phyloP scores from a whole-genome alignment of 2,329 filamentous ascomycete species.

The Trichophyton simii region DNA sequence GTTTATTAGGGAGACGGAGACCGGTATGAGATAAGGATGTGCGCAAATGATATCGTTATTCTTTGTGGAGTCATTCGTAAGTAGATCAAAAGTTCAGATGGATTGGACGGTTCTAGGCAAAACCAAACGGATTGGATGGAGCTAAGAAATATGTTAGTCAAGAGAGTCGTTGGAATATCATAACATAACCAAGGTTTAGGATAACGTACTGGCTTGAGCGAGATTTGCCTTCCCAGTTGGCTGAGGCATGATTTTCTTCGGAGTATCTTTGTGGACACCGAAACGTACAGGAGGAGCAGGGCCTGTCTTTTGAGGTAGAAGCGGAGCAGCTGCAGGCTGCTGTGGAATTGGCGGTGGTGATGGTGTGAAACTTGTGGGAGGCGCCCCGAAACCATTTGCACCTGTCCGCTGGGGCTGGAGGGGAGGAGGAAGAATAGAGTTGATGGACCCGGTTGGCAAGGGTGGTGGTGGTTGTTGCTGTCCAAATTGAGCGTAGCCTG shows the following conservation, averaged over 20 bases:
- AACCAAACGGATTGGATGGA: conserved; percentile 59
- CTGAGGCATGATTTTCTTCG: conserved; percentile 71
- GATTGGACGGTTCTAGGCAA: conserved; percentile 50
- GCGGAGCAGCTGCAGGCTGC: conserved; percentile 47
- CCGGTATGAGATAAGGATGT: neutral
- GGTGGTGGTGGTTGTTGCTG: conserved; percentile 40
- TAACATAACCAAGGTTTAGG: neutral
- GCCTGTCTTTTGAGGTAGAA: conserved; percentile 68
- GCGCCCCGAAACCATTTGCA: conserved; percentile 37
- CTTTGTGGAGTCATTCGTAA: conserved; percentile 3
- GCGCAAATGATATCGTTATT: conserved; percentile 2
- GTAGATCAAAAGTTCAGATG: conserved; percentile 50
- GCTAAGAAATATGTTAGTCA: conserved; percentile 32
- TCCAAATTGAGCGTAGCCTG: conserved; percentile 38
- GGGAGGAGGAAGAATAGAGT: conserved; percentile 22
- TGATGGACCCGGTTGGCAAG: conserved; percentile 38
- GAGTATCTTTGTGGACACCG: conserved; percentile 56
- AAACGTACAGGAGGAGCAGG: conserved; percentile 82
- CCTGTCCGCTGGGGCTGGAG: conserved; percentile 39
- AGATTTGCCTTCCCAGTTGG: conserved; percentile 87
- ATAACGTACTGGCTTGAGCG: conserved; percentile 81
- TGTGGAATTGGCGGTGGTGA: conserved; percentile 46
- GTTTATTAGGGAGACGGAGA: neutral
- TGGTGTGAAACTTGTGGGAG: conserved; percentile 33
- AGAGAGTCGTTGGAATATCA: conserved; percentile 11